A percentile compares a stretch with the other conserved stretches of the same genome.
These are phyloP conservation scores for Paraphaeosphaeria sporulosa DNA, from an alignment of 2,329 filamentous ascomycete genomes.

Conservation along the genomic window DNA sequence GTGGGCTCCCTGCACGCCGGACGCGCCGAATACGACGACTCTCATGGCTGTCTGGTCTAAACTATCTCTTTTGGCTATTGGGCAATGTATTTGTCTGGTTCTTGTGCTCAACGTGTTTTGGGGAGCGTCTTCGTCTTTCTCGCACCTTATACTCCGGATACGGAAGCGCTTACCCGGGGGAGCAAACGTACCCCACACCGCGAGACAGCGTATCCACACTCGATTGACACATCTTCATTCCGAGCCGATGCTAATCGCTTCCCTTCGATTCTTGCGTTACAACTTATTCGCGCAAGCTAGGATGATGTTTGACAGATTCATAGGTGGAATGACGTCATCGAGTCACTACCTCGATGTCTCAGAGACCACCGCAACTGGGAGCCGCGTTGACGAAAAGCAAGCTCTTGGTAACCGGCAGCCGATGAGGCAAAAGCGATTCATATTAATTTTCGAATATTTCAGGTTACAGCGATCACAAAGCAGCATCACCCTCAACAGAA, in stretches of 20 bases:
- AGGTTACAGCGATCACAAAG: too few species aligned
- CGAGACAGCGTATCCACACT: background rate
- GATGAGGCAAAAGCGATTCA: too few species aligned
- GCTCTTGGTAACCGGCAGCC: too few species aligned
- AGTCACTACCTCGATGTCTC: background rate
- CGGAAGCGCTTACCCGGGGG: slow-evolving; percentile 4
- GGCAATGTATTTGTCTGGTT: too few species aligned
- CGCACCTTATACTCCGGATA: slow-evolving; percentile 4
- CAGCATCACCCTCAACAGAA: too few species aligned
- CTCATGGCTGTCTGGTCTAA: slow-evolving; percentile 25
- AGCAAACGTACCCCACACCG: slow-evolving; percentile 2
- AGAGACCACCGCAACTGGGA: too few species aligned
- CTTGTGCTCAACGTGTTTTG: too few species aligned
- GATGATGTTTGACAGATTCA: too few species aligned
- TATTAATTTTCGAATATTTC: too few species aligned
- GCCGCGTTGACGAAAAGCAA: too few species aligned
- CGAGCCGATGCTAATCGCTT: background rate
- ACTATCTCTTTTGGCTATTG: too few species aligned
- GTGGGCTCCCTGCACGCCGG: slow-evolving; percentile 39
- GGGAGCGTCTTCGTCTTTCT: background rate
- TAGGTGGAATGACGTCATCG: background rate
- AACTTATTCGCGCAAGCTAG: background rate
- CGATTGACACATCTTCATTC: background rate
- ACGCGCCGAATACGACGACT: slow-evolving; percentile 39
- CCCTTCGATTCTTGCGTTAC: background rate